Percentiles rank a stretch among this genome's conserved stretches.
These are phyloP conservation scores for Acacia concinna DNA, from an alignment of 331 rosid genomes.

Conservation along the genomic window DNA sequence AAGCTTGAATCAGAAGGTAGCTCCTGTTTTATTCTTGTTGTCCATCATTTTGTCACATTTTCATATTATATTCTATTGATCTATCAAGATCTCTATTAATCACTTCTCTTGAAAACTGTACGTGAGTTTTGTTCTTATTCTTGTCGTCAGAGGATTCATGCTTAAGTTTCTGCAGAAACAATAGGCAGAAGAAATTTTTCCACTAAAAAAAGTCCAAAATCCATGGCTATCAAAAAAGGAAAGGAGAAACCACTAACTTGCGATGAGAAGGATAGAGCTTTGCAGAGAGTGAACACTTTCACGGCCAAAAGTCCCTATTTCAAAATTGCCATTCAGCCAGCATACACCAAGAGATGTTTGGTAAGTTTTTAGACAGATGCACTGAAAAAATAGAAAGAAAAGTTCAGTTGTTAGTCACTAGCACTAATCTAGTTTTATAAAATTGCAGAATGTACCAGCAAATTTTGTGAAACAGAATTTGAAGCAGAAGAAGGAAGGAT, in stretches of 20 bases:
- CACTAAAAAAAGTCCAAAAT: not conserved
- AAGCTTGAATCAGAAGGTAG: constrained; percentile 1
- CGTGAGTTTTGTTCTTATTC: not conserved
- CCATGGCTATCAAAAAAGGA: not conserved
- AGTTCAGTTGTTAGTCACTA: not conserved
- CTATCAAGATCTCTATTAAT: not conserved
- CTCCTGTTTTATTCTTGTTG: not conserved
- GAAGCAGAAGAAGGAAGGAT: not conserved
- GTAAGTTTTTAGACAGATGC: not conserved
- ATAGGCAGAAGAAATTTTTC: not conserved
- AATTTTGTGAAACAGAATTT: not conserved
- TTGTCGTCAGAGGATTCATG: not conserved
- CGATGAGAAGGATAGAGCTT: not conserved
- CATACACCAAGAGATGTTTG: not conserved
- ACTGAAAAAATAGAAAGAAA: not conserved
- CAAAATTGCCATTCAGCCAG: constrained; percentile 10
- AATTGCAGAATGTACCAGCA: not conserved
- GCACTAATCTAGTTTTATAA: not conserved
- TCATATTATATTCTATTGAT: not conserved
- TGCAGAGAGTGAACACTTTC: constrained; percentile 7
- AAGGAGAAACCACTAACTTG: not conserved
- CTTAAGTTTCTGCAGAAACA: not conserved
- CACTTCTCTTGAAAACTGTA: not conserved
- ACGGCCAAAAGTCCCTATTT: not conserved
- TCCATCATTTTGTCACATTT: not conserved